These are phyloP conservation scores for Mycena alexandri DNA, from an alignment of 768 basidiomycete species.

Conservation along the genomic window DNA sequence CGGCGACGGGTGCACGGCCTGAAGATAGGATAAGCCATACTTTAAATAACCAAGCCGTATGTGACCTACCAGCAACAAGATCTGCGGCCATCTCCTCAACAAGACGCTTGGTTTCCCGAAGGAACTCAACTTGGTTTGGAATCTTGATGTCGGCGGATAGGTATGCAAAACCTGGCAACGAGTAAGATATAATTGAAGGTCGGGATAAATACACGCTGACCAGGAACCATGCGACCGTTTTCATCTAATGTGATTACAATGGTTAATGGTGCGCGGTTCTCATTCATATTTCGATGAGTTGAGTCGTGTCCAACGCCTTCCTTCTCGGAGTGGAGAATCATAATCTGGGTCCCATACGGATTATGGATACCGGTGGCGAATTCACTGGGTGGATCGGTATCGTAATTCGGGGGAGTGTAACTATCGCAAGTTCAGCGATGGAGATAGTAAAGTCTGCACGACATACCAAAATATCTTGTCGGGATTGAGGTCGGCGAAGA, in stretches of 20 bases:
- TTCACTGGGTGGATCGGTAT: conserved; percentile 3
- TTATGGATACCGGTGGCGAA: conserved; percentile 10
- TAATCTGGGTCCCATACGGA: not conserved
- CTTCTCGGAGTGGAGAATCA: not conserved
- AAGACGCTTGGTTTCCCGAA: conserved; percentile 13
- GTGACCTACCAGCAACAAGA: conserved; percentile 6
- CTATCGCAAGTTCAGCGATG: conserved; percentile 3
- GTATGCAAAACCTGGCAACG: no score
- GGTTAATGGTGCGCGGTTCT: conserved; percentile 30
- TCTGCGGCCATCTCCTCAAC: conserved; percentile 26
- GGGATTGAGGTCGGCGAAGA: conserved; percentile 7
- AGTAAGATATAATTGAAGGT: no score
- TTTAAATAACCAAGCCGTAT: no score
- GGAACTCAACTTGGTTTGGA: conserved; percentile 7
- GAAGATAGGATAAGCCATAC: not conserved
- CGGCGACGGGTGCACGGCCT: conserved; percentile 2
- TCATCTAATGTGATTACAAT: conserved; percentile 23
- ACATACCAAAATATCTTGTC: conserved; percentile 25
- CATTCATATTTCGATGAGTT: conserved; percentile 29
- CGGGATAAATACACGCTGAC: no score
- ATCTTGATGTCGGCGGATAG: conserved; percentile 4
- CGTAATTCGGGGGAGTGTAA: not conserved
- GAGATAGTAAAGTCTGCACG: not conserved
- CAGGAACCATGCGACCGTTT: conserved; percentile 25
- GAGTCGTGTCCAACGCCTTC: conserved; percentile 24